A percentile compares a stretch with the other conserved stretches of the same genome.
Conservation (phyloP, 129 eudicot genomes). For the Flaveria sonorensis region DNA sequence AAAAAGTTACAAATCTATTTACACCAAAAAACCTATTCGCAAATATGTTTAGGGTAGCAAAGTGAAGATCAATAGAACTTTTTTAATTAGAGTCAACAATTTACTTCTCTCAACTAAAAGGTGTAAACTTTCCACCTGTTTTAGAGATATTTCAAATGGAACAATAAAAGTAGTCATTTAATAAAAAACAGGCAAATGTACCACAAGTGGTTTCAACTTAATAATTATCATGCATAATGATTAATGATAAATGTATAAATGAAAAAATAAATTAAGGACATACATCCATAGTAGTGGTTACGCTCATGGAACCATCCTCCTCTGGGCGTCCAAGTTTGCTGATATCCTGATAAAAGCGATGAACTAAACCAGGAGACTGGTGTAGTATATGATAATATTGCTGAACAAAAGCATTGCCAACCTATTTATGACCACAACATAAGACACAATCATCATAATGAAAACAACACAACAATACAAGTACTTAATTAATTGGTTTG, state of each 20-base stretch:
- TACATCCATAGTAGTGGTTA: conserved; percentile 83
- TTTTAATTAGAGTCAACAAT: not conserved
- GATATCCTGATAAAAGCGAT: conserved; percentile 74
- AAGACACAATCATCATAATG: not conserved
- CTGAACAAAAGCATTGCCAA: conserved; percentile 79
- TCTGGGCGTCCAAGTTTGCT: conserved; percentile 90
- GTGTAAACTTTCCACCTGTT: not conserved
- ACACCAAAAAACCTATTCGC: not conserved
- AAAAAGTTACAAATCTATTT: not conserved
- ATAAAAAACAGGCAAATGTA: not conserved
- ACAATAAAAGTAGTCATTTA: not conserved
- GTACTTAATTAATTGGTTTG: not conserved
- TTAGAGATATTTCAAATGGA: not conserved
- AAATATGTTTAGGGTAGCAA: not conserved
- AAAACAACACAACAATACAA: not conserved
- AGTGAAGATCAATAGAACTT: not conserved
- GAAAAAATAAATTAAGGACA: not conserved
- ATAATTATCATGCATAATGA: not conserved
- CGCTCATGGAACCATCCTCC: conserved; percentile 63
- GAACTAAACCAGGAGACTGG: conserved; percentile 73
- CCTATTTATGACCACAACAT: conserved; percentile 42
- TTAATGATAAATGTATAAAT: not conserved
- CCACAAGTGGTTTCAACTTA: not conserved
- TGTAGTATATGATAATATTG: conserved; percentile 80
- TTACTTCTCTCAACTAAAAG: conserved; percentile 11